Evolutionary conservation across 768 basidiomycete species (phyloP).

Genomic region (Amanita exitialis): DNA sequence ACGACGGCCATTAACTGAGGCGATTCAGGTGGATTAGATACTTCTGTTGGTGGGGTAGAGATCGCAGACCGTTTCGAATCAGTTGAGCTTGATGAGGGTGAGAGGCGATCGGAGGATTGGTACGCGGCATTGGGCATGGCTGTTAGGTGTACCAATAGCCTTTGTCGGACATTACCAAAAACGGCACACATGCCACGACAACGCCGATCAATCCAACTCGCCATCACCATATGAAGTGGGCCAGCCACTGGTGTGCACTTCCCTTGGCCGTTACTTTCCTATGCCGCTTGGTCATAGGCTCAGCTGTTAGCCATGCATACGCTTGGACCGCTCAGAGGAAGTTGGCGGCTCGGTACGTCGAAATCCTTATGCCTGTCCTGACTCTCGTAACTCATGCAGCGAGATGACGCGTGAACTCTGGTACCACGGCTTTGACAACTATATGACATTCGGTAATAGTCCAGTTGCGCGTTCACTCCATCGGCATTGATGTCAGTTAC

Average conservation of each 20-base stretch:
- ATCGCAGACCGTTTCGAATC: constrained; percentile 46
- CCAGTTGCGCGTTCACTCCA: neutral
- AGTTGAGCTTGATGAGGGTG: constrained; percentile 33
- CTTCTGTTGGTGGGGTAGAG: constrained; percentile 73
- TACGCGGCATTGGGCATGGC: constrained; percentile 55
- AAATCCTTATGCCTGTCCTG: neutral
- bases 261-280: constrained; percentile 30
- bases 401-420: constrained; percentile 69
- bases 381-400: constrained; percentile 23
- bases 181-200: constrained; percentile 21
- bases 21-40: constrained; percentile 51
- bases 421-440: constrained; percentile 85
- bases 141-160: too few species aligned
- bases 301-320: constrained; percentile 21
- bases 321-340: constrained; percentile 53
- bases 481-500: constrained; percentile 12
- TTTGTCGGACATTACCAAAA: constrained; percentile 34
- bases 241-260: constrained; percentile 41
- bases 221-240: constrained; percentile 35
- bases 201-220: neutral
- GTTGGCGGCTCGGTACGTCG: constrained; percentile 40
- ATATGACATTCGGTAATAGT: constrained; percentile 69
- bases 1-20: constrained; percentile 54
- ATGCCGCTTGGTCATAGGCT: constrained; percentile 20
- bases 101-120: constrained; percentile 76